These are phyloP conservation scores for Ambispora gerdemannii DNA, from an alignment of 192 early-diverging fungal species.

Conservation along the genomic window DNA sequence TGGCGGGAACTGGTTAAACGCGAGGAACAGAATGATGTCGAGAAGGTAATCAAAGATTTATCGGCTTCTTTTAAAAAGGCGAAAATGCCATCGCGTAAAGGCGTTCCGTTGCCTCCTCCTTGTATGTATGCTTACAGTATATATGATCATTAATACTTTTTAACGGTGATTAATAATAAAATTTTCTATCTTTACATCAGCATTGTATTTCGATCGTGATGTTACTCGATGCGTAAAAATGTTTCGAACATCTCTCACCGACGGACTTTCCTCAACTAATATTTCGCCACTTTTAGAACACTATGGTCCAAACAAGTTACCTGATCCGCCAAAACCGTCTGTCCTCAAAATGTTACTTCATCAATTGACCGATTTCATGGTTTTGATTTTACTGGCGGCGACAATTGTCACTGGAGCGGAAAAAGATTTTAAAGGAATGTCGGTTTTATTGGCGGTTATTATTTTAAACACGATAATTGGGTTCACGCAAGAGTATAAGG, in stretches of 20 bases:
- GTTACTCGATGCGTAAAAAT: slow-evolving; percentile 80
- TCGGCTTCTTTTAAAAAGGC: slow-evolving; percentile 40
- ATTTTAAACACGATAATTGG: slow-evolving; percentile 87
- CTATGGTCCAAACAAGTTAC: slow-evolving; percentile 85
- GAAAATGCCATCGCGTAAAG: slow-evolving; percentile 48
- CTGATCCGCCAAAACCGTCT: slow-evolving; percentile 66
- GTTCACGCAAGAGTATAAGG: slow-evolving; percentile 94
- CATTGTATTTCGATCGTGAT: slow-evolving; percentile 92
- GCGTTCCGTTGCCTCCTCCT: slow-evolving; percentile 57
- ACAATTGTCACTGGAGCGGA: slow-evolving; percentile 79
- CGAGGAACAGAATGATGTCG: slow-evolving; percentile 72
- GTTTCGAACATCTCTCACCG: slow-evolving; percentile 65
- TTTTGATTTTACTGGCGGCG: slow-evolving; percentile 80
- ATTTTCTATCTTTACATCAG: slow-evolving; percentile 19
- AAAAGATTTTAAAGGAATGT: slow-evolving; percentile 79
- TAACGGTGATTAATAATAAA: background rate
- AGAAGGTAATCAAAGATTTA: slow-evolving; percentile 67
- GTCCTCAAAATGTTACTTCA: slow-evolving; percentile 72
- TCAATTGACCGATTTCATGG: slow-evolving; percentile 94
- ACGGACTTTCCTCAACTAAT: slow-evolving; percentile 63
- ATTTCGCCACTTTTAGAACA: slow-evolving; percentile 64
- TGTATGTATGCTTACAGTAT: slow-evolving; percentile 38
- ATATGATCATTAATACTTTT: background rate
- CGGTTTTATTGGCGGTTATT: slow-evolving; percentile 62
- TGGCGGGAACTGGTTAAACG: slow-evolving; percentile 89